These are phyloP conservation scores for Luffa aegyptiaca DNA, from an alignment of 306 rosid genomes.

Conservation along the genomic window DNA sequence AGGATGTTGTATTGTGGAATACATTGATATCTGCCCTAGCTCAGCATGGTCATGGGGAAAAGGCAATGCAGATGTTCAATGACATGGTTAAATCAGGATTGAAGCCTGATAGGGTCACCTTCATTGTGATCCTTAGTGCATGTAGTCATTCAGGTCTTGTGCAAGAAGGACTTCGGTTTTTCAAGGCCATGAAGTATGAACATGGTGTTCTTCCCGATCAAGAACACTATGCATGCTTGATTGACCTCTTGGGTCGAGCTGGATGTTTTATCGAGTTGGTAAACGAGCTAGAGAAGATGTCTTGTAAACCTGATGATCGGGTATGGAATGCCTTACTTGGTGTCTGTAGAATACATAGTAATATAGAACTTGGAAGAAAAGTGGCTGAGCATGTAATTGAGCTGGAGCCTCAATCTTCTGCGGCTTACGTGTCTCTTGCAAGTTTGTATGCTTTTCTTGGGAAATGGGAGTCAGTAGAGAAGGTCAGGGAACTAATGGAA, in stretches of 20 bases:
- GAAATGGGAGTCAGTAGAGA: conserved; percentile 51
- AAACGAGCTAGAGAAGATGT: conserved; percentile 38
- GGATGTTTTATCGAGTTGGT: conserved; percentile 34
- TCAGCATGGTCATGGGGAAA: conserved; percentile 48
- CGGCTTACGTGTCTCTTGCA: conserved; percentile 43
- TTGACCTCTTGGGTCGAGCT: conserved; percentile 60
- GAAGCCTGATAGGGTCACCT: conserved; percentile 52
- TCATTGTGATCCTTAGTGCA: conserved; percentile 50
- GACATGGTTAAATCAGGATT: conserved; percentile 48
- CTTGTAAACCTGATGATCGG: conserved; percentile 38
- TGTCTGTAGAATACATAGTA: conserved; percentile 43
- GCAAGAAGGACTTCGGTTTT: conserved; percentile 53
- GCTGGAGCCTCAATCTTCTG: conserved; percentile 47
- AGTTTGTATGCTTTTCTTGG: conserved; percentile 47
- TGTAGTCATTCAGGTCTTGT: conserved; percentile 74
- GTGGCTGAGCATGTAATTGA: conserved; percentile 47
- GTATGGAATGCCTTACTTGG: conserved; percentile 51
- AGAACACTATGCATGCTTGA: conserved; percentile 66
- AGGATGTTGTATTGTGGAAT: conserved; percentile 69
- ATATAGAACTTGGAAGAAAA: conserved; percentile 40
- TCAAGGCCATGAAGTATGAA: conserved; percentile 46
- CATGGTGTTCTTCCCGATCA: conserved; percentile 50
- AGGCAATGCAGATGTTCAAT: conserved; percentile 42
- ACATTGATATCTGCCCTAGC: conserved; percentile 60
- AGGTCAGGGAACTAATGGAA: conserved; percentile 46